Evolutionary conservation across 805 yeast species (phyloP), one percentile per base, ranked within the genome.

Genomic region (Pichia sporocuriosa): DNA sequence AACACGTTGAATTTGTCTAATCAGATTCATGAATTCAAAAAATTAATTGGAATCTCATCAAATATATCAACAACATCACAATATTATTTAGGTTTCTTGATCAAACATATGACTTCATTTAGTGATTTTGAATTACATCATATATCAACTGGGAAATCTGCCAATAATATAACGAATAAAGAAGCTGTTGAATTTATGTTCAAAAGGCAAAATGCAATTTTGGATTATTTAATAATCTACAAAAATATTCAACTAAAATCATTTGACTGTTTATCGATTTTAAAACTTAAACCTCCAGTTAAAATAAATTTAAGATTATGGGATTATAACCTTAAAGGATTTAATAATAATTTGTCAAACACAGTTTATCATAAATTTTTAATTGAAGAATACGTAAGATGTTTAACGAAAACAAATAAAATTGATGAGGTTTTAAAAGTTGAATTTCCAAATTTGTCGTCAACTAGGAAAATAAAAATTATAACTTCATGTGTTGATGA

Each of bases 381-480:
- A 3, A 27, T 34, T 15, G 25, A 34, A 3, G n/a, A 34, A 12
- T 35, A 38, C 13, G 17, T 43, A 6, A 6, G 17, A 16, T 23
- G n/a, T 28, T 30, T 38, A n/a, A n/a, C 9, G 5, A 13, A 9
- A 4, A 28, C 34, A 15, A 27, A 17, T 12, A 34, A 17, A 20
- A 3, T 21, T 6, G 19, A 38, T 22, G 43, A 43, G 15, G 26
- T 43, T 22, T 12, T 39, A 7, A 43, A 35, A 22, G 33, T 35
- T 17, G 46, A 43, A 21, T 43, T 35, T 39, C n/a, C 40, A n/a
- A 32, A 39, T 24, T 21, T 43, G 15, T 39, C 43, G 21, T n/a
- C 42, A 12, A 9, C 21, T 16, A 30, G 29, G 13, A 43, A 43
- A 35, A 39, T 22, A 8, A 32, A 20, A n/a, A 11, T 43, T 3